A percentile compares a stretch with the other conserved stretches of the same genome.
Conservation (phyloP, 441 rosid species). For the Jatropha multifida region DNA sequence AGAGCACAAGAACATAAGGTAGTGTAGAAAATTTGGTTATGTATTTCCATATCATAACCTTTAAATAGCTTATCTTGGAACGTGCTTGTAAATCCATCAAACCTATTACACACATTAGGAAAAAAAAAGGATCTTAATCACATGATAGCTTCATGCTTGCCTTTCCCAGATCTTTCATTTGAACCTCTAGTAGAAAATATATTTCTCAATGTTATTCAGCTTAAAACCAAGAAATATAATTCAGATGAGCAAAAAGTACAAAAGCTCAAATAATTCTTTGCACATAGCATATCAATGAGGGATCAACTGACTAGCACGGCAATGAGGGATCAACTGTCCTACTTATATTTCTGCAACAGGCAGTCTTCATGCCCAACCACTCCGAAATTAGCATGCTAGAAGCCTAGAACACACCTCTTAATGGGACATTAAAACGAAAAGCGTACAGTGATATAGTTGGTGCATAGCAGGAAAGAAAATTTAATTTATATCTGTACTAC, state of each 20-base stretch:
- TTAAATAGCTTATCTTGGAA: slow-evolving; percentile 94
- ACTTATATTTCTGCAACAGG: background rate
- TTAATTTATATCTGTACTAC: background rate
- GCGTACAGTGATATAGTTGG: background rate
- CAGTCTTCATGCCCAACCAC: background rate
- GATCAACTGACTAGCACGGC: background rate
- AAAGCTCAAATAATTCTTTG: background rate
- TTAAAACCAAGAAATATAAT: background rate
- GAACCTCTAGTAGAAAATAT: slow-evolving; percentile 6
- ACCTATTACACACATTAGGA: slow-evolving; percentile 41
- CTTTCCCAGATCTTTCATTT: slow-evolving; percentile 14
- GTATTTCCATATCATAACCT: slow-evolving; percentile 97
- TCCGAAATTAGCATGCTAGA: slow-evolving; percentile 2
- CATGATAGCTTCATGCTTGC: background rate
- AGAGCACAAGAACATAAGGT: slow-evolving; percentile 79
- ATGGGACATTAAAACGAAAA: background rate
- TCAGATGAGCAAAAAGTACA: background rate
- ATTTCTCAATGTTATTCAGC: background rate
- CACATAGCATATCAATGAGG: background rate
- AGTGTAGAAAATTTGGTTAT: slow-evolving; percentile 97
- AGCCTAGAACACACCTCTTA: background rate
- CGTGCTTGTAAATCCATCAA: slow-evolving; percentile 98
- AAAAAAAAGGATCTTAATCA: slow-evolving; percentile 16
- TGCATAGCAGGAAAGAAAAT: background rate
- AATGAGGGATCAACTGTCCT: background rate